These are phyloP conservation scores for Graphiopsis chlorocephala DNA, from an alignment of 2,329 filamentous ascomycete species.

Conservation along the genomic window DNA sequence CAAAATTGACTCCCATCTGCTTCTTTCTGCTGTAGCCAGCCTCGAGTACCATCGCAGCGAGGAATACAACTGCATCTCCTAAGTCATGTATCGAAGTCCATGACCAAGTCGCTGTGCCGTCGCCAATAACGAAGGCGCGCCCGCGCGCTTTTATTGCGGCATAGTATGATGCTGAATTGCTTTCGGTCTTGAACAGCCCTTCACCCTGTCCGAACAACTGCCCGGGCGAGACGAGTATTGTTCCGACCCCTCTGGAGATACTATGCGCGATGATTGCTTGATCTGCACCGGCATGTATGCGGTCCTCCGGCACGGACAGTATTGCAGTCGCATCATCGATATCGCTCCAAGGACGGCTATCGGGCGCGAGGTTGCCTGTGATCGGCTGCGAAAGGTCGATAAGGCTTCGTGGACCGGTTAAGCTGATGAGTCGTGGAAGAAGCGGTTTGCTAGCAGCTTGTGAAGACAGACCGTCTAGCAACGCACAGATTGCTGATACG, in stretches of 20 bases:
- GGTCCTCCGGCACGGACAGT: neutral
- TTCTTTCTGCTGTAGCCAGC: neutral
- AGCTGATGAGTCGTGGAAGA: neutral
- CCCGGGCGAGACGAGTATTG: neutral
- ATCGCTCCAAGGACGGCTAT: neutral
- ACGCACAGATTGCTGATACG: neutral
- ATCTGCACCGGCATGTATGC: neutral
- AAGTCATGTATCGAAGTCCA: neutral
- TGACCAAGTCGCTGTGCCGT: neutral
- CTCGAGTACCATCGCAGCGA: neutral
- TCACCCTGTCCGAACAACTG: neutral
- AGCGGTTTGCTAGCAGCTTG: neutral
- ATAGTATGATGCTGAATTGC: neutral
- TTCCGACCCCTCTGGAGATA: neutral
- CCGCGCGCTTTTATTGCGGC: neutral
- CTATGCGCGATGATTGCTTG: neutral
- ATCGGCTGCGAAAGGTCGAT: neutral
- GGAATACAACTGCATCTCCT: neutral
- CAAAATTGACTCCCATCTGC: neutral
- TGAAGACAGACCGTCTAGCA: neutral
- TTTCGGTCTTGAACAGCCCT: neutral
- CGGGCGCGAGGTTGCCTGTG: neutral
- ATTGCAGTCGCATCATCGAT: neutral
- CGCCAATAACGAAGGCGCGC: neutral
- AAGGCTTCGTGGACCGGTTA: neutral